Conservation (phyloP, 2,329 filamentous ascomycete species). For the Phyllosticta paracitricarpa region DNA sequence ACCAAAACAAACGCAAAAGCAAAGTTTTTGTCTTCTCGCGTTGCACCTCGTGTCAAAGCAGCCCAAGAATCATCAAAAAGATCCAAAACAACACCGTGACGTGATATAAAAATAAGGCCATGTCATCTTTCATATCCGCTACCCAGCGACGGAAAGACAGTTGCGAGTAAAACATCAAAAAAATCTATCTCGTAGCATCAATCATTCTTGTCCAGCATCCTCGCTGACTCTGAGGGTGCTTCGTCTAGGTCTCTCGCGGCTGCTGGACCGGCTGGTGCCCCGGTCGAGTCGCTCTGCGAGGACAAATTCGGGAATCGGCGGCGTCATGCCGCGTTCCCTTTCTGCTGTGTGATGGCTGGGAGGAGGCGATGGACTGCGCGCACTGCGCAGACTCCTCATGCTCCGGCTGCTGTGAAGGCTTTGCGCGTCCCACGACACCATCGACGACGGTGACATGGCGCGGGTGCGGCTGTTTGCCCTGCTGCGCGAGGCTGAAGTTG, state of each 20-base stretch:
- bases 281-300: slow-evolving; percentile 15
- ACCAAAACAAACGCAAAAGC: not conserved
- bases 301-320: slow-evolving; percentile 35
- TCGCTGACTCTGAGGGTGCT: not conserved
- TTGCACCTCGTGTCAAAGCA: not conserved
- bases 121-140: not conserved
- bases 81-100: not conserved
- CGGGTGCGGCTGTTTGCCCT: slow-evolving; percentile 25
- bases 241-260: not conserved
- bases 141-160: not conserved
- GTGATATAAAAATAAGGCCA: not conserved
- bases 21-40: not conserved
- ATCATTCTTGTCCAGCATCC: not conserved
- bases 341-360: slow-evolving; percentile 11
- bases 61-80: not conserved
- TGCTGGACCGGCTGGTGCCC: not conserved
- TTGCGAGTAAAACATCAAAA: not conserved
- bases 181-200: not conserved
- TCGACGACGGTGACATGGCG: slow-evolving; percentile 16
- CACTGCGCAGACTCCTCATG: slow-evolving; percentile 3
- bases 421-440: not conserved
- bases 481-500: slow-evolving; percentile 11
- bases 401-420: not conserved
- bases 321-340: slow-evolving; percentile 25
- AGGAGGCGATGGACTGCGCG: slow-evolving; percentile 19